Evolutionary conservation across 441 rosid species (phyloP).

Genomic region (Populus hybrid): DNA sequence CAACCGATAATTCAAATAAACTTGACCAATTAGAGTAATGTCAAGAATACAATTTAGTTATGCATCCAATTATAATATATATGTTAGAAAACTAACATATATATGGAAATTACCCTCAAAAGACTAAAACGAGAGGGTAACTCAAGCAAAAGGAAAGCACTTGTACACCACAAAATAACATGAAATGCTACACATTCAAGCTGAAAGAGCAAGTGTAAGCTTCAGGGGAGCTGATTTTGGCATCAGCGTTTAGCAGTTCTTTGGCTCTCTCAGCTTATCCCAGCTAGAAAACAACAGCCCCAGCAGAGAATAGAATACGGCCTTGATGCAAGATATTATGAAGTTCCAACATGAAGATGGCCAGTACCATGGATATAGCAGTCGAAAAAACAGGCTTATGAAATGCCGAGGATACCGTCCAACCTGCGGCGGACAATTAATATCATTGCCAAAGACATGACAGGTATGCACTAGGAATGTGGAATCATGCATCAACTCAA

Average conservation of each 20-base stretch:
- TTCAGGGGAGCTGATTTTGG: background rate
- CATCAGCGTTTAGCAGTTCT: conserved; percentile 20
- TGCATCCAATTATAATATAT: background rate
- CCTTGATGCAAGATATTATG: conserved; percentile 61
- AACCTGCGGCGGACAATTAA: conserved; percentile 45
- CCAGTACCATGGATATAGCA: conserved; percentile 98
- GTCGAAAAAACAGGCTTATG: conserved; percentile 80
- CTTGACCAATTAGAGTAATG: background rate
- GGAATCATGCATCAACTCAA: background rate
- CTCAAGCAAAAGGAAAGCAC: background rate
- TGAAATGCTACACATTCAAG: background rate
- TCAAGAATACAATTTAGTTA: background rate
- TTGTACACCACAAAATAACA: conserved; percentile 1
- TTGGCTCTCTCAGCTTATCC: conserved; percentile 46
- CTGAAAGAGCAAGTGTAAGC: background rate
- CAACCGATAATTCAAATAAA: background rate
- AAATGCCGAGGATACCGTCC: conserved; percentile 81
- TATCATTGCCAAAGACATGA: background rate
- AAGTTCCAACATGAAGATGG: conserved; percentile 99
- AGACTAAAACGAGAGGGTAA: conserved; percentile 1
- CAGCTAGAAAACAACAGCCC: conserved; percentile 53
- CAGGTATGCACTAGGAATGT: background rate
- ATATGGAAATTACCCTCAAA: background rate
- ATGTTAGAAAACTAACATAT: background rate
- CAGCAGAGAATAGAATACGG: conserved; percentile 49